Conservation (phyloP, 371 early-diverging fungal species). For the Syncephalastrum contaminatum region DNA sequence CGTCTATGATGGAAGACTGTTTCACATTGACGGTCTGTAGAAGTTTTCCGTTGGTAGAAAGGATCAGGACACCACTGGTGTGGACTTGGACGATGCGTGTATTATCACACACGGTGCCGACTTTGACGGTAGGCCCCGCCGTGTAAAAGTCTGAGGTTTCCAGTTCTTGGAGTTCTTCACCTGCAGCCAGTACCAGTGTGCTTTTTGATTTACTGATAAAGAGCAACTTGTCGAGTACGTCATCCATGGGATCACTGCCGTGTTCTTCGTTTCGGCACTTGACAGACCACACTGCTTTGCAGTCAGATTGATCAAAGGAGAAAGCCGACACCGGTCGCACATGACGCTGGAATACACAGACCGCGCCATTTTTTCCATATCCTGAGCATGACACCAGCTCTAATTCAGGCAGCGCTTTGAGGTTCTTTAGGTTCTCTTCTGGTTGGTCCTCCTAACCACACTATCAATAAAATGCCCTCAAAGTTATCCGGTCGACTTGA, state of each 20-base stretch:
- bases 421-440: not conserved
- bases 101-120: constrained; percentile 63
- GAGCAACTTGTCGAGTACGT: constrained; percentile 58
- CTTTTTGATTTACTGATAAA: constrained; percentile 67
- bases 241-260: constrained; percentile 7
- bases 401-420: constrained; percentile 45
- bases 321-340: constrained; percentile 75
- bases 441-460: not conserved
- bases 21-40: constrained; percentile 61
- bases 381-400: constrained; percentile 87
- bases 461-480: not conserved
- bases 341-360: constrained; percentile 81
- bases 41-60: constrained; percentile 68
- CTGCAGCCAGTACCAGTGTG: constrained; percentile 76
- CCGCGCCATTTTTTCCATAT: constrained; percentile 69
- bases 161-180: constrained; percentile 84
- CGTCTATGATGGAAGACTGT: constrained; percentile 65
- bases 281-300: constrained; percentile 69
- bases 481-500: not conserved
- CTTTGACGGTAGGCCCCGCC: constrained; percentile 74
- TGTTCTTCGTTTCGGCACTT: constrained; percentile 54
- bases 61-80: constrained; percentile 65
- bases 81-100: constrained; percentile 82
- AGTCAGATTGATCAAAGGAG: constrained; percentile 65
- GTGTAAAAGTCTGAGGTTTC: constrained; percentile 75